These are phyloP conservation scores for Mrakia frigida DNA, from an alignment of 768 basidiomycete genomes.

Conservation along the genomic window DNA sequence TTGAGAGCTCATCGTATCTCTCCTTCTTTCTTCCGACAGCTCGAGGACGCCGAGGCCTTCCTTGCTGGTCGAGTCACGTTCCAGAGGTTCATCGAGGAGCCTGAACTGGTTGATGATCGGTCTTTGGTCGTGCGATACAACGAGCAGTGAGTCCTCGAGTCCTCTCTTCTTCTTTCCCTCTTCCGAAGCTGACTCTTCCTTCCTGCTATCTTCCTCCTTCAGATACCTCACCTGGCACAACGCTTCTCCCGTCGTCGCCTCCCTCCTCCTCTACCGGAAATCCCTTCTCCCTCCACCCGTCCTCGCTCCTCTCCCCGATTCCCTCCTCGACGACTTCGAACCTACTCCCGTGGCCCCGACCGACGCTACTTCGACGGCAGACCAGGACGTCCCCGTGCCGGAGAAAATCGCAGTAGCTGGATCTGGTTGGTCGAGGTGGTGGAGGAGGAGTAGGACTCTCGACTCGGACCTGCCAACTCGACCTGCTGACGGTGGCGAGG, in stretches of 20 bases:
- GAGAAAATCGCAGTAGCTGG: conserved; percentile 20
- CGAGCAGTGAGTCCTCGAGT: conserved; percentile 53
- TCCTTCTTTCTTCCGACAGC: conserved; percentile 43
- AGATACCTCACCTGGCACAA: conserved; percentile 76
- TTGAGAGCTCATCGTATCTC: background rate
- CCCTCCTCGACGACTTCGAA: background rate
- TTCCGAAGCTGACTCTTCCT: background rate
- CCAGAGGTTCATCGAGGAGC: conserved; percentile 61
- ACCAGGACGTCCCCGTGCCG: background rate
- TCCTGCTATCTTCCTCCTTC: background rate
- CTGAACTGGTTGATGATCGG: conserved; percentile 56
- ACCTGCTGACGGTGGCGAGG: background rate
- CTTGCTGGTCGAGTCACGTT: conserved; percentile 61
- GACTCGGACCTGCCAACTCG: conserved; percentile 23
- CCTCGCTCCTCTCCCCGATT: background rate
- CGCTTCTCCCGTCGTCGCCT: conserved; percentile 67
- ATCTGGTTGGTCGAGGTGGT: conserved; percentile 45
- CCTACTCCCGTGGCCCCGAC: background rate
- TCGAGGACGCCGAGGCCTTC: conserved; percentile 58
- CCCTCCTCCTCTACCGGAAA: conserved; percentile 64
- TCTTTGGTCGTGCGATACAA: conserved; percentile 70
- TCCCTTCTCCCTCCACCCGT: conserved; percentile 36
- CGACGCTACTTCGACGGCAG: background rate
- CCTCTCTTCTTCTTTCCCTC: conserved; percentile 2
- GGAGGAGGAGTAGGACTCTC: conserved; percentile 38